phyloP scores from a whole-genome alignment of 2,329 filamentous ascomycete genomes.

The Huntiella abstrusa region DNA sequence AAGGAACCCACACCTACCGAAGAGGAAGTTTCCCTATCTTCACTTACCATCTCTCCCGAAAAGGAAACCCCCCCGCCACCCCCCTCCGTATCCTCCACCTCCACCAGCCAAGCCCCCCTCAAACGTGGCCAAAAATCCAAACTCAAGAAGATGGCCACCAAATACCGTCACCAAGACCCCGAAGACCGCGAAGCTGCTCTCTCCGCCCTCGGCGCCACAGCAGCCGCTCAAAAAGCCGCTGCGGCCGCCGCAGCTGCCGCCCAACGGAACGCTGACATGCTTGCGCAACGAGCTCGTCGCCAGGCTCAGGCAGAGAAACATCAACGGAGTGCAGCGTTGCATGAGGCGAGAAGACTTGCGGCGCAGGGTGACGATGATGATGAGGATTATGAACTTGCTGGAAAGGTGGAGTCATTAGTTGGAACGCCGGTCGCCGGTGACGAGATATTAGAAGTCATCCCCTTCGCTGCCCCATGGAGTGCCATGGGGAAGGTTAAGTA shows the following conservation, averaged over 20 bases:
- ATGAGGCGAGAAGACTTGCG: slow-evolving; percentile 46
- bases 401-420: slow-evolving; percentile 47
- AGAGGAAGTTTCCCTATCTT: slow-evolving; percentile 6
- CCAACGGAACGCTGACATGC: slow-evolving; percentile 44
- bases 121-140: slow-evolving; percentile 67
- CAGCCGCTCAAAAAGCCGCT: slow-evolving; percentile 46
- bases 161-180: slow-evolving; percentile 88
- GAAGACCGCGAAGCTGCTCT: slow-evolving; percentile 76
- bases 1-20: not conserved
- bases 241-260: slow-evolving; percentile 50
- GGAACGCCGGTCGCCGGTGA: slow-evolving; percentile 65
- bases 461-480: slow-evolving; percentile 45
- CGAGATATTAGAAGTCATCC: slow-evolving; percentile 52
- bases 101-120: slow-evolving; percentile 26
- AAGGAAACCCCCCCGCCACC: slow-evolving; percentile 13
- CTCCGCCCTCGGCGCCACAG: slow-evolving; percentile 61
- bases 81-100: slow-evolving; percentile 6
- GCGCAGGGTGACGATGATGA: slow-evolving; percentile 37
- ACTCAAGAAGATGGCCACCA: slow-evolving; percentile 68
- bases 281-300: slow-evolving; percentile 54
- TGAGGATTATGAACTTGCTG: slow-evolving; percentile 29
- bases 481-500: slow-evolving; percentile 62
- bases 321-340: slow-evolving; percentile 55
- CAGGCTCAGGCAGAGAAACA: slow-evolving; percentile 62
- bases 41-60: slow-evolving; percentile 11